Base-by-base conservation (phyloP, 1,139 yeast genomes). In the Yamadazyma epiphylla region DNA sequence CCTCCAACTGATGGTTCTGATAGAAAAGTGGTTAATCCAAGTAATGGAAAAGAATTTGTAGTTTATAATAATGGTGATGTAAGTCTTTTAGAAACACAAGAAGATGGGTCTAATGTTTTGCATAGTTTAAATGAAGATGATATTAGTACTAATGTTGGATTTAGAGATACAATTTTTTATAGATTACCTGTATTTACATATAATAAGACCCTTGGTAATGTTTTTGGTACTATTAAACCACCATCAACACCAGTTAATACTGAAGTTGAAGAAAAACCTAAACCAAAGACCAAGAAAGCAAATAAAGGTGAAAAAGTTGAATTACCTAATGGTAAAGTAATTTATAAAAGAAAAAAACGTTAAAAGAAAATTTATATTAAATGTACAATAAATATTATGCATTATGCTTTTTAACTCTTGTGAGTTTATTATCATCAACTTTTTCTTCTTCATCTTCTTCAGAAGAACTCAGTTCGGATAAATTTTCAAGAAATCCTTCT, bases 11-110 rank as follows among this genome's bases (percentile, higher is more conserved):
- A 70, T 42, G 74, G 75, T 1, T 55, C 66, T 1, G 73, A 70
- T 33, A 49, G 73, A 24, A 64, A 54, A 36, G 51, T 73, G 4
- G 36, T 32, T 22, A 57, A 61, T 32, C 64, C 60, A 11, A 37
- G 41, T 4, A 51, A 48, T 29, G 87, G 84, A 3, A 78, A 75
- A 48, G 64, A 68, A 23, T 80, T 88, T 42, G 44, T 76, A 26
- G 82, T 88, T 3, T 73, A 78, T 38, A 70, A 80, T 14, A 78
- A 76, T 34, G 95, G 94, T n/a, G 57, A 63, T 2, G 88, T 88
- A 9, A 77, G 64, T 52, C 57, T 82, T 25, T 54, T 77, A 12
- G 87, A 82, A 38, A 56, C 58, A n/a, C 71, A 68, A 24, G 72
- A 65, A 8, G 56, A 57, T 14, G 70, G 64, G 15, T 58, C 49